Percentiles rank a stretch among this genome's conserved stretches.
phyloP scores from a whole-genome alignment of 495 filamentous ascomycete species.

The Cairneyella variabilis region DNA sequence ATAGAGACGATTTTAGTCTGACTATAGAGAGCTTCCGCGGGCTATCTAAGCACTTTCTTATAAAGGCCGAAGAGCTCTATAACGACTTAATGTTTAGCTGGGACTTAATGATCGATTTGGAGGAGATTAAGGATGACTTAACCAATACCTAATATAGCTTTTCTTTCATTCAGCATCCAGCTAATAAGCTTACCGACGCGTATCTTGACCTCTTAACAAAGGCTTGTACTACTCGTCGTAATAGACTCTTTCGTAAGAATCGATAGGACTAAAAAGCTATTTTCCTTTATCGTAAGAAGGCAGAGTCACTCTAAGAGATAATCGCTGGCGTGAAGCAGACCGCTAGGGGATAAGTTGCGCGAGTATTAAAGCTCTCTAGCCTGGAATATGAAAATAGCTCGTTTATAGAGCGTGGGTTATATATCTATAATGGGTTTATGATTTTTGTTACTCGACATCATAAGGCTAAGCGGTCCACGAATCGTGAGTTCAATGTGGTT shows the following conservation, averaged over 20 bases:
- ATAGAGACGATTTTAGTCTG: neutral
- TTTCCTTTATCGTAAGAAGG: neutral
- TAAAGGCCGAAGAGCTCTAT: constrained; percentile 5
- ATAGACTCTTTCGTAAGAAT: neutral
- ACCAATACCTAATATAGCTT: constrained; percentile 1
- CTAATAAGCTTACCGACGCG: constrained; percentile 1
- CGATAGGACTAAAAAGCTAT: neutral
- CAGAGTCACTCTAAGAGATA: neutral
- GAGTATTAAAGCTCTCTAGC: neutral
- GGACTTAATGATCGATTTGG: neutral
- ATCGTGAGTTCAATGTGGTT: constrained; percentile 10
- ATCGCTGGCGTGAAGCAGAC: neutral
- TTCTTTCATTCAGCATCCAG: constrained; percentile 12
- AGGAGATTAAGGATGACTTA: constrained; percentile 7
- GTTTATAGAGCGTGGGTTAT: constrained; percentile 2
- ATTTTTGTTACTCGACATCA: neutral
- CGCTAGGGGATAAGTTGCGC: neutral
- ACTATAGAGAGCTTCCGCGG: constrained; percentile 8
- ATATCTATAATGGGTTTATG: constrained; percentile 7
- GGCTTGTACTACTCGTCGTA: neutral
- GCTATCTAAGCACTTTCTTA: constrained; percentile 2
- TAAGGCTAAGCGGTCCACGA: constrained; percentile 9
- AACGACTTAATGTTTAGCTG: constrained; percentile 2
- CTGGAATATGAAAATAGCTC: neutral
- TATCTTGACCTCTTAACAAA: constrained; percentile 7